Evolutionary conservation across 805 yeast genomes (phyloP), one percentile per base, ranked within the genome.

Genomic region (Cyberlindnera mississippiensis): DNA sequence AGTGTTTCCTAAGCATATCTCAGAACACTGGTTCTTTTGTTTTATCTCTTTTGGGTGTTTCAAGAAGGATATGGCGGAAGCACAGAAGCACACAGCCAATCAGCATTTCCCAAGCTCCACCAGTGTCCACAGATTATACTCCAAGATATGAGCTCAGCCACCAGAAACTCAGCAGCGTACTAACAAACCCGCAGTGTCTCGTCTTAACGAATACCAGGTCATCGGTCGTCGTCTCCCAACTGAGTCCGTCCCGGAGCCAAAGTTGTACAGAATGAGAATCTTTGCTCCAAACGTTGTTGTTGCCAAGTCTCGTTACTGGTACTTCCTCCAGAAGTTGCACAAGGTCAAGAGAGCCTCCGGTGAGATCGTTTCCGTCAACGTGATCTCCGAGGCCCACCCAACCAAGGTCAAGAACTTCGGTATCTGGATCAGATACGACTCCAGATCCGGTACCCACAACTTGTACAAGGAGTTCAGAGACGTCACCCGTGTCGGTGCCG

Each of bases 381-480:
- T 75, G 68, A 86, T 93, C 71, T 68, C 83, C 69, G 99, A 93
- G 80, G 76, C 89, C 70, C 86, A 80, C 80, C 98, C 99, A 76
- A 87, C 96, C 76, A 90, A 87, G 82, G 98, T 93, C 69, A 93
- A 93, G 90, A 93, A 90, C 87, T 93, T 90, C 71, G 99, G 97
- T 80, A 73, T 93, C 79, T 93, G 99, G 99, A 85, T 93, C 73
- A 90, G 99, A 82, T 93, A 93, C 86, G 99, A 93, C 72, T 93
- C 99, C 59, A 95, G 99, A 85, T 93, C 99, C 61, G 99, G 99
- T 80, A 90, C 96, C 68, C 99, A 93, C 95, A 93, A 93, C 95
- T 93, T 93, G 97, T 93, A 93, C 96, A 93, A 93, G 83, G 99
- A 93, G 81, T 87, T 88, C 93, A 89, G 99, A 78, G 99, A 91